Evolutionary conservation across 352 stramenopile genomes (phyloP).

Genomic region (Pythium brassicae): DNA sequence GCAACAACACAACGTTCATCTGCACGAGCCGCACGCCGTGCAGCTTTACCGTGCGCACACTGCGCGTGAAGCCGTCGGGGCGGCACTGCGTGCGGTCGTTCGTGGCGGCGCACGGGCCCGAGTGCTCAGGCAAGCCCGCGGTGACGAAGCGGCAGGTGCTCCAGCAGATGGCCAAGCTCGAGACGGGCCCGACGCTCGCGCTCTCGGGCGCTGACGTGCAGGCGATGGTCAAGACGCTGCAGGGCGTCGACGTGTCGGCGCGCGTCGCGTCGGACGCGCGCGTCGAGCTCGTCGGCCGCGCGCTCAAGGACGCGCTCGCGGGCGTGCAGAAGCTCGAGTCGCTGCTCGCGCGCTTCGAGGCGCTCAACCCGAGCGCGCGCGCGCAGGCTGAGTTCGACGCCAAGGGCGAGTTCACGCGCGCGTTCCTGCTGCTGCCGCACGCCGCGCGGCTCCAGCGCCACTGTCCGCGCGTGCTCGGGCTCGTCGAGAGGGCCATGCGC

Average conservation of each 20-base stretch:
- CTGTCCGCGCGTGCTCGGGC: conserved; percentile 25
- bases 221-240: conserved; percentile 29
- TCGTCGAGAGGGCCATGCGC: conserved; percentile 27
- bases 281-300: conserved; percentile 19
- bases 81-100: conserved; percentile 27
- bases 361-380: conserved; percentile 27
- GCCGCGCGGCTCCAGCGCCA: conserved; percentile 24
- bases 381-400: conserved; percentile 27
- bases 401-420: conserved; percentile 29
- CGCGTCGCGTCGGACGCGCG: conserved; percentile 40
- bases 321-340: conserved; percentile 48
- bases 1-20: conserved; percentile 48
- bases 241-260: conserved; percentile 30
- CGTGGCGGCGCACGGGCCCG: conserved; percentile 20
- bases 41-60: conserved; percentile 32
- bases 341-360: conserved; percentile 35
- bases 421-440: conserved; percentile 42
- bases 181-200: conserved; percentile 23
- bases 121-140: conserved; percentile 30
- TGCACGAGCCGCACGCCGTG: conserved; percentile 42
- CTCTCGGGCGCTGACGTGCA: conserved; percentile 30
- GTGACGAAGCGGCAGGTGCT: conserved; percentile 41
- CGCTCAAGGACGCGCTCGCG: conserved; percentile 25
- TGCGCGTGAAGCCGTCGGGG: conserved; percentile 3
- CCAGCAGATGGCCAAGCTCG: conserved; percentile 23